A percentile compares a stretch with the other conserved stretches of the same genome.
These are phyloP conservation scores for Akebia trifoliata DNA, from an alignment of 164 flowering plant species.

Conservation along the genomic window DNA sequence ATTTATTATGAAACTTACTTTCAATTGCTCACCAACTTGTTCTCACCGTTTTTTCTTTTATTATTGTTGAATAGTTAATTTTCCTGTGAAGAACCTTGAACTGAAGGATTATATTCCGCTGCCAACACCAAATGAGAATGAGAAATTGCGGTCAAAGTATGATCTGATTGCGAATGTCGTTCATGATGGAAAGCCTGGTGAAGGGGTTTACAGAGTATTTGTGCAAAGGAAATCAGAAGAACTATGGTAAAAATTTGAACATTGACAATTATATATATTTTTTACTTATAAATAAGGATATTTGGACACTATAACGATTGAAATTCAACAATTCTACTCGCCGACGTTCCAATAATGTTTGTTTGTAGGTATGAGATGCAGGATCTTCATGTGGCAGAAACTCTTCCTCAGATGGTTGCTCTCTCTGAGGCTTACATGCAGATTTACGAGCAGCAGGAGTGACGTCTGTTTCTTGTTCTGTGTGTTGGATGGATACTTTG, in stretches of 20 bases:
- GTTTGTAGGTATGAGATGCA: constrained; percentile 94
- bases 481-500: no score
- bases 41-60: not conserved
- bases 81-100: constrained; percentile 94
- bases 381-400: constrained; percentile 93
- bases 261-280: not conserved
- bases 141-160: constrained; percentile 70
- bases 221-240: constrained; percentile 98
- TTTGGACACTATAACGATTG: not conserved
- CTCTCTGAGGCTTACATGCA: constrained; percentile 97
- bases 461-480: no score
- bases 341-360: constrained; percentile 3
- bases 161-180: constrained; percentile 94
- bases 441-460: constrained; percentile 93
- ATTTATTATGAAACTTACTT: not conserved
- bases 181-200: constrained; percentile 97
- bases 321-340: not conserved
- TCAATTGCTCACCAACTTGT: not conserved
- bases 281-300: not conserved
- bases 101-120: constrained; percentile 94
- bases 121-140: constrained; percentile 55
- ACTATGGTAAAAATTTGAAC: constrained; percentile 48
- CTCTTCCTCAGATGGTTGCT: constrained; percentile 98
- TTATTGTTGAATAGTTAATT: constrained; percentile 58
- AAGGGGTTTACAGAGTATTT: constrained; percentile 87